Evolutionary conservation across 2,329 filamentous ascomycete species (phyloP).

Genomic region (Apiospora aurea): DNA sequence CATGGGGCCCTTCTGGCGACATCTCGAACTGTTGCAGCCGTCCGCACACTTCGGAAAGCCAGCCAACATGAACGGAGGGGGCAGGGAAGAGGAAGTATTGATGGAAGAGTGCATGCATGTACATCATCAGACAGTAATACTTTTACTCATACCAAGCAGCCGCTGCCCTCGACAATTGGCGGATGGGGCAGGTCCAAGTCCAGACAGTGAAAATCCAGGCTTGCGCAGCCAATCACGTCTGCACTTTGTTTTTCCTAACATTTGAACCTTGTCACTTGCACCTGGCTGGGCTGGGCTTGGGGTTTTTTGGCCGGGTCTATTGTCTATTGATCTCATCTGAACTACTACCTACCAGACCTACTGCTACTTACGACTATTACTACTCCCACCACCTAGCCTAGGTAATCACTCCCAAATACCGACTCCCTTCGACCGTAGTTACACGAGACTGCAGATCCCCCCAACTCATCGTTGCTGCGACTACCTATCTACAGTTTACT

Average conservation of each 20-base stretch:
- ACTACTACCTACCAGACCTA: background rate
- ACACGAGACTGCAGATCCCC: background rate
- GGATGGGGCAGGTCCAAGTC: constrained; percentile 4
- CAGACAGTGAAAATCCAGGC: background rate
- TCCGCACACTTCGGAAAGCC: background rate
- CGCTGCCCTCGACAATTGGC: background rate
- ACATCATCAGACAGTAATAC: background rate
- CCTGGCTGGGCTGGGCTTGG: constrained; percentile 4
- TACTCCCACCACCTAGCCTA: constrained; percentile 20
- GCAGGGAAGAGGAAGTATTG: background rate
- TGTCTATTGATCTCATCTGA: constrained; percentile 9
- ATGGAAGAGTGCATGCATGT: too few species aligned
- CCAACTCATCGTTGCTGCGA: background rate
- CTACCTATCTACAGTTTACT: background rate
- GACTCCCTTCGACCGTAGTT: constrained; percentile 20
- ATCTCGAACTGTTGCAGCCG: background rate
- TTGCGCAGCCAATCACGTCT: constrained; percentile 19
- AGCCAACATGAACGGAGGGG: background rate
- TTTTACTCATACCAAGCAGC: background rate
- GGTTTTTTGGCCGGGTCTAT: background rate
- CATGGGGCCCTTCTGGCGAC: background rate
- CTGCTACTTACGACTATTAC: background rate
- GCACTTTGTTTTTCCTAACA: constrained; percentile 13
- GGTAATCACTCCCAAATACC: background rate
- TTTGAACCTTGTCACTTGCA: constrained; percentile 16